Conservation (phyloP, 2,329 filamentous ascomycete genomes). For the Alternaria brassicicola region DNA sequence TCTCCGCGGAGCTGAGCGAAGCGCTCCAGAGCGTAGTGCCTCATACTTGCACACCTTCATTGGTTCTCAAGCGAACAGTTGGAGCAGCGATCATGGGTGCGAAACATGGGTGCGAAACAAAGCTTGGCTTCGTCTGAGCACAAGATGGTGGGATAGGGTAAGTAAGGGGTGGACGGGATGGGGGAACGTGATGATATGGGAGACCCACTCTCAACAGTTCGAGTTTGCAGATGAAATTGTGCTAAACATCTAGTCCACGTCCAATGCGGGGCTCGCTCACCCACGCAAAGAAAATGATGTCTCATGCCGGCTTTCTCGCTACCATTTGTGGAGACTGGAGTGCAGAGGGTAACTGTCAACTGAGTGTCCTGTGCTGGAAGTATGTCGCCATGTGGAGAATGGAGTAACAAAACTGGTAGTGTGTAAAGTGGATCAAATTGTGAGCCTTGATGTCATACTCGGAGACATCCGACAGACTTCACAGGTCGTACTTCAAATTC, state of each 20-base stretch:
- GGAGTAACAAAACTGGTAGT: conserved; percentile 7
- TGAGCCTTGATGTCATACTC: conserved; percentile 9
- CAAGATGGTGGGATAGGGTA: neutral
- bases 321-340: conserved; percentile 11
- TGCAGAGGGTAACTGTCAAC: conserved; percentile 5
- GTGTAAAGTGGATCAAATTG: neutral
- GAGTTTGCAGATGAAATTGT: conserved; percentile 9
- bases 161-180: neutral
- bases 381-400: conserved; percentile 10
- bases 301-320: conserved; percentile 1
- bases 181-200: neutral
- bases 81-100: neutral
- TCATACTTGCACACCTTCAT: neutral
- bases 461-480: conserved; percentile 1
- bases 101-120: neutral
- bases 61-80: neutral
- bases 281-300: neutral
- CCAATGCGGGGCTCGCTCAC: conserved; percentile 1
- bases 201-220: conserved; percentile 31
- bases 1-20: neutral
- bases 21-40: neutral
- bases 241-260: neutral
- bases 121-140: neutral
- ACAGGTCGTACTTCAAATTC: neutral
- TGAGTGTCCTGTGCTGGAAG: neutral